A percentile compares a stretch with the other conserved stretches of the same genome.
Conservation (phyloP, 2,329 filamentous ascomycete genomes). For the Fusarium penzigii region DNA sequence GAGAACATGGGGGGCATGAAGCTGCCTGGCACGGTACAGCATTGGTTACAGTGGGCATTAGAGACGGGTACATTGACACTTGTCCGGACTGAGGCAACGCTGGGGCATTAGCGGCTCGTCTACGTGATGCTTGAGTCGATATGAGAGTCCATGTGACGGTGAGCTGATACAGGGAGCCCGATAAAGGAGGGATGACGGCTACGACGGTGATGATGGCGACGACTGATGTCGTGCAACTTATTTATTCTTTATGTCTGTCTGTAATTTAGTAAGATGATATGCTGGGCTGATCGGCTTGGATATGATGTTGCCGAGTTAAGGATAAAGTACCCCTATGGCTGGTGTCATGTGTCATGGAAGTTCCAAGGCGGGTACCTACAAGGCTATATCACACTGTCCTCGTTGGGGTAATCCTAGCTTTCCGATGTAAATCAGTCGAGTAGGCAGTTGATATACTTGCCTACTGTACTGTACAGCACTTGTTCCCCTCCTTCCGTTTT, state of each 20-base stretch:
- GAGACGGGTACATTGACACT: slow-evolving; percentile 14
- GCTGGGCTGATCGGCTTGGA: too few relatives aligned
- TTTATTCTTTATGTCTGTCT: too few relatives aligned
- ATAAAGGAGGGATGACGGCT: slow-evolving; percentile 3
- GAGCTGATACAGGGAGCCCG: slow-evolving; percentile 18
- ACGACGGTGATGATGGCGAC: too few relatives aligned
- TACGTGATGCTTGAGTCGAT: not conserved
- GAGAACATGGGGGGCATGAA: slow-evolving; percentile 22
- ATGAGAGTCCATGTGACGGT: slow-evolving; percentile 4
- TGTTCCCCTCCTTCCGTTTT: not conserved
- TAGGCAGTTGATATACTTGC: not conserved
- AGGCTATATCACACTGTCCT: not conserved
- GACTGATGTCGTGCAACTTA: too few relatives aligned
- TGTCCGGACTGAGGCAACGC: slow-evolving; percentile 15
- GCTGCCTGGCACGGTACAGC: slow-evolving; percentile 14
- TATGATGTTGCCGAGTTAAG: too few relatives aligned
- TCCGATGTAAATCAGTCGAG: slow-evolving; percentile 1
- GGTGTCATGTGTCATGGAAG: not conserved
- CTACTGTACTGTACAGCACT: not conserved
- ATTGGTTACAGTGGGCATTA: slow-evolving; percentile 13
- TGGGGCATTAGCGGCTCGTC: slow-evolving; percentile 10
- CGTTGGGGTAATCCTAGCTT: not conserved
- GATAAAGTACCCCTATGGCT: not conserved
- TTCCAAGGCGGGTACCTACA: not conserved
- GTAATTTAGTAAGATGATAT: too few relatives aligned